These are phyloP conservation scores for Nothophytophthora sp. DNA, from an alignment of 352 stramenopile species.

Conservation along the genomic window DNA sequence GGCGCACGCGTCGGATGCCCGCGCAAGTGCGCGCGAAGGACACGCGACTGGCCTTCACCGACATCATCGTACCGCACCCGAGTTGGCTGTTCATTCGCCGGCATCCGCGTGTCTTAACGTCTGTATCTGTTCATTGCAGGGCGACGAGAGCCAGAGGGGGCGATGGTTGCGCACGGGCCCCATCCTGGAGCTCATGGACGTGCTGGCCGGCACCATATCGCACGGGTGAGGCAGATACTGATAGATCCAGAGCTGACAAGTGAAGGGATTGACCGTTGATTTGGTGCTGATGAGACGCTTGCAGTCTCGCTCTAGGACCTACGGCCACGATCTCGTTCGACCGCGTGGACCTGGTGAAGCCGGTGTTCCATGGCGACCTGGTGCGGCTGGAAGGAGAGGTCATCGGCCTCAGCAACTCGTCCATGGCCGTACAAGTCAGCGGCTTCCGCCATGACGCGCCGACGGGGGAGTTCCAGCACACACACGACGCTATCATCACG, in stretches of 20 bases:
- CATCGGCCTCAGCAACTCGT: constrained; percentile 48
- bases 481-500: constrained; percentile 60
- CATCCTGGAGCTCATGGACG: constrained; percentile 59
- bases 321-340: constrained; percentile 61
- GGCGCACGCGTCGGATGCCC: constrained; percentile 45
- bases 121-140: constrained; percentile 19
- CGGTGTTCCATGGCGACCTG: constrained; percentile 57
- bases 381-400: constrained; percentile 52
- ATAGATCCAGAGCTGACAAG: too few species aligned
- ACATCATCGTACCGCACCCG: constrained; percentile 48
- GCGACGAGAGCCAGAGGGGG: constrained; percentile 50
- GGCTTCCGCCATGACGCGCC: constrained; percentile 50
- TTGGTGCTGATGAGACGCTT: not conserved
- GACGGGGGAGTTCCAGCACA: constrained; percentile 45
- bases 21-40: constrained; percentile 47
- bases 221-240: constrained; percentile 15
- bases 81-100: not conserved
- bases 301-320: constrained; percentile 29
- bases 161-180: constrained; percentile 46
- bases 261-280: too few species aligned
- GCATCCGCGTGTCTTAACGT: not conserved
- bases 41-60: constrained; percentile 52
- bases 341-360: constrained; percentile 53
- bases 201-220: constrained; percentile 46
- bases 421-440: constrained; percentile 55